Conservation (phyloP, 208 protist species). For the Leishmania tarentolae region DNA sequence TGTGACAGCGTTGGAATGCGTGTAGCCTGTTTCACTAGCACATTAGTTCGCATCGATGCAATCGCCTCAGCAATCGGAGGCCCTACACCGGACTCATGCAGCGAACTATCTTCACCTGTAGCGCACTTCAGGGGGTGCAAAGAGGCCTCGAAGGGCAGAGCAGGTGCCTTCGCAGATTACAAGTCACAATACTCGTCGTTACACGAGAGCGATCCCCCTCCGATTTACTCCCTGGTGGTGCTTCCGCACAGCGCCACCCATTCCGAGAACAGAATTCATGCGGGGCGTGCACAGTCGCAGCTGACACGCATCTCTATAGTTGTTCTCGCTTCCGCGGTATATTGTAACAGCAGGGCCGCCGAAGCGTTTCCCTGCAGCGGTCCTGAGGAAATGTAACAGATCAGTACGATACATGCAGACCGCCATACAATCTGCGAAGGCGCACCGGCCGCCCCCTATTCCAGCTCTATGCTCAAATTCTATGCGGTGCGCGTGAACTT, state of each 20-base stretch:
- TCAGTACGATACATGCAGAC: too few species aligned
- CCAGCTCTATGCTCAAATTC: too few species aligned
- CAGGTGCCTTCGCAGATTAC: neutral
- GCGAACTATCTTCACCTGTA: neutral
- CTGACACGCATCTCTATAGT: neutral
- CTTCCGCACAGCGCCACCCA: neutral
- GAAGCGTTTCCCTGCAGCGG: neutral
- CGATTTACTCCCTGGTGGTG: neutral
- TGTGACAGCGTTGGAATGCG: neutral
- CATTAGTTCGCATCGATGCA: neutral
- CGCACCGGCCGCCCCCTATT: neutral
- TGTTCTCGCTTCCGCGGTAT: neutral
- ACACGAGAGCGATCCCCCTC: neutral
- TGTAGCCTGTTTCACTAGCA: neutral
- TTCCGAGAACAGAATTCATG: neutral
- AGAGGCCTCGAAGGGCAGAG: neutral
- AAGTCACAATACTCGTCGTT: neutral
- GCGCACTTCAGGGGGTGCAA: neutral
- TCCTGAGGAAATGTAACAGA: neutral
- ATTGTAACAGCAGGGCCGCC: neutral
- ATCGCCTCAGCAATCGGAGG: neutral
- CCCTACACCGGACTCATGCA: neutral
- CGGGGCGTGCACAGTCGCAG: neutral
- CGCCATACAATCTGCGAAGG: neutral
- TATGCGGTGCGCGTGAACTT: neutral